Conservation (phyloP, 169 alveolate genomes). For the Babesia sp. region DNA sequence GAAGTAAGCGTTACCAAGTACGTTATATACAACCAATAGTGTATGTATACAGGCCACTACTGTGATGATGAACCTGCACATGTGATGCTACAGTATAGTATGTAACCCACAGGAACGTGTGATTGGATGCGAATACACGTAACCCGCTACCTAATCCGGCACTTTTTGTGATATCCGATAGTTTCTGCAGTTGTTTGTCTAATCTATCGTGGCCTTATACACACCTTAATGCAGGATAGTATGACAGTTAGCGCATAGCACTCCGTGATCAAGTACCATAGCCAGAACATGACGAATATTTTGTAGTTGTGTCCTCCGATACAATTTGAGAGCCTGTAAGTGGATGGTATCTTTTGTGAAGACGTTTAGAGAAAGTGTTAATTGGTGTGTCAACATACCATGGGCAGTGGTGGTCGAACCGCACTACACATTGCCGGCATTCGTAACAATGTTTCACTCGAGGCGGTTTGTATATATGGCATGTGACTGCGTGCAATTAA, state of each 20-base stretch:
- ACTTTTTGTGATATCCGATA: not conserved
- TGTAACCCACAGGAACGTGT: not conserved
- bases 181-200: not conserved
- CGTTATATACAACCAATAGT: not conserved
- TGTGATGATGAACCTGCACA: conserved; percentile 10
- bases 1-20: conserved; percentile 13
- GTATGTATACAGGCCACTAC: not conserved
- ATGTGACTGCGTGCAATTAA: conserved; percentile 11
- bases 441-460: conserved; percentile 92
- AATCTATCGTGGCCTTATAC: not conserved
- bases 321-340: conserved; percentile 62
- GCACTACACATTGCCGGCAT: conserved; percentile 88
- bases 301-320: conserved; percentile 67
- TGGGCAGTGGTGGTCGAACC: conserved; percentile 97
- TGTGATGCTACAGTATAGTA: not conserved
- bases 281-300: conserved; percentile 30
- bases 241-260: not conserved
- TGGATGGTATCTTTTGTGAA: not conserved
- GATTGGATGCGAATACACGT: not conserved
- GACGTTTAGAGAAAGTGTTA: not conserved
- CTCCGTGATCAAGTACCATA: not conserved
- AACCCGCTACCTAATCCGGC: not conserved
- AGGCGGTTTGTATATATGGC: conserved; percentile 81
- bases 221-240: not conserved
- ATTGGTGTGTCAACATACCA: conserved; percentile 63